Conservation (phyloP, 345 rosid genomes). For the Acer negundo region DNA sequence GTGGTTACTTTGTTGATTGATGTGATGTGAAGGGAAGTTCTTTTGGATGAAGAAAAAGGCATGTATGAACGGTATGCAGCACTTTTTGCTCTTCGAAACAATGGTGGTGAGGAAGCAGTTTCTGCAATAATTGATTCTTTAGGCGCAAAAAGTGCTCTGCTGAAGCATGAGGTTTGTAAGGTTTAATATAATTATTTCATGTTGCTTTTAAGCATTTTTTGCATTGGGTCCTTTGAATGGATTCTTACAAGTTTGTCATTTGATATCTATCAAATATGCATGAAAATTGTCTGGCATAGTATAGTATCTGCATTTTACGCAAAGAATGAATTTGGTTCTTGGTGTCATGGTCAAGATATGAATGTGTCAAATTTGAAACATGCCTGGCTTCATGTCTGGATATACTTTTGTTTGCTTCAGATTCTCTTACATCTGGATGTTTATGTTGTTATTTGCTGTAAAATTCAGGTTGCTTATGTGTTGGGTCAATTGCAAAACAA, state of each 20-base stretch:
- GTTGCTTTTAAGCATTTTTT: constrained; percentile 5
- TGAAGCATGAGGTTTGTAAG: constrained; percentile 82
- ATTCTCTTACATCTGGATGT: constrained; percentile 1
- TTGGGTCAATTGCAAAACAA: constrained; percentile 96
- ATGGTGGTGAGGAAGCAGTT: constrained; percentile 84
- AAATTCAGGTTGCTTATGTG: constrained; percentile 83
- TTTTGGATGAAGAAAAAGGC: constrained; percentile 76
- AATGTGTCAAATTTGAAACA: not conserved
- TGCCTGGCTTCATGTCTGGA: constrained; percentile 6
- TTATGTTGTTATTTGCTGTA: constrained; percentile 20
- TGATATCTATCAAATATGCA: not conserved
- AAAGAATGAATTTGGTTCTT: not conserved
- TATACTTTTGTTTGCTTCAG: not conserved
- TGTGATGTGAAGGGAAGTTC: constrained; percentile 61
- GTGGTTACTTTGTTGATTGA: constrained; percentile 32
- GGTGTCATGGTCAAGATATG: not conserved
- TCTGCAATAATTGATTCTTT: constrained; percentile 81
- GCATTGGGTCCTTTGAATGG: not conserved
- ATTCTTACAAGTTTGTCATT: not conserved
- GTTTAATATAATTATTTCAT: constrained; percentile 19
- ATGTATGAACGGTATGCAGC: constrained; percentile 97
- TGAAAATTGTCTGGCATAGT: not conserved
- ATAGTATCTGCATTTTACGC: not conserved
- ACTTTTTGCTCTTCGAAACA: constrained; percentile 82
- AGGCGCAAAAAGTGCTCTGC: constrained; percentile 74